Percentiles rank a stretch among this genome's conserved stretches.
These are phyloP conservation scores for Penicillium cataractarum DNA, from an alignment of 495 filamentous ascomycete genomes.

Conservation along the genomic window DNA sequence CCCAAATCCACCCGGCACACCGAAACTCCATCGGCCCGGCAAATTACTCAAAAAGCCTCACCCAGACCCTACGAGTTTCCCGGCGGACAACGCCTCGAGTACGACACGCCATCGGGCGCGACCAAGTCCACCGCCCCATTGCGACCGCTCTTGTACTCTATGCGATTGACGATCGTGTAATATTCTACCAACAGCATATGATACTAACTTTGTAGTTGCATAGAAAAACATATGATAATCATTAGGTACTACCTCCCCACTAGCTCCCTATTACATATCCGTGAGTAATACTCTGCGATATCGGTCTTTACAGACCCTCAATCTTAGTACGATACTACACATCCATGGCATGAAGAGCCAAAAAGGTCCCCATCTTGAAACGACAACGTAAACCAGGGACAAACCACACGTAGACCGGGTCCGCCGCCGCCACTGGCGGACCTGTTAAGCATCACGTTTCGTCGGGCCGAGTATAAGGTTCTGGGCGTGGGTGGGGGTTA, in stretches of 20 bases:
- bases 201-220: no score
- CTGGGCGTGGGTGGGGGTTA: background rate
- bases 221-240: background rate
- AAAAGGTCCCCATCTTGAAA: no score
- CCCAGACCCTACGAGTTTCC: constrained; percentile 4
- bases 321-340: background rate
- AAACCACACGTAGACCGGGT: background rate
- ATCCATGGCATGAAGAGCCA: no score
- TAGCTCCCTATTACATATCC: background rate
- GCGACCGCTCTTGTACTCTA: background rate
- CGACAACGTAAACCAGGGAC: background rate
- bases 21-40: constrained; percentile 10
- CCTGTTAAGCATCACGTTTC: constrained; percentile 28
- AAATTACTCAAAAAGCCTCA: constrained; percentile 5
- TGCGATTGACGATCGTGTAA: background rate
- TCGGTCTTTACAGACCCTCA: background rate
- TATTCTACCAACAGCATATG: background rate
- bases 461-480: constrained; percentile 31
- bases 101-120: background rate
- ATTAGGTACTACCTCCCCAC: background rate
- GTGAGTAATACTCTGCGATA: background rate
- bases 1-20: constrained; percentile 7
- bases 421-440: constrained; percentile 10
- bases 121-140: background rate
- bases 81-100: background rate